These are phyloP conservation scores for Graphiopsis chlorocephala DNA, from an alignment of 2,329 filamentous ascomycete genomes.

Conservation along the genomic window DNA sequence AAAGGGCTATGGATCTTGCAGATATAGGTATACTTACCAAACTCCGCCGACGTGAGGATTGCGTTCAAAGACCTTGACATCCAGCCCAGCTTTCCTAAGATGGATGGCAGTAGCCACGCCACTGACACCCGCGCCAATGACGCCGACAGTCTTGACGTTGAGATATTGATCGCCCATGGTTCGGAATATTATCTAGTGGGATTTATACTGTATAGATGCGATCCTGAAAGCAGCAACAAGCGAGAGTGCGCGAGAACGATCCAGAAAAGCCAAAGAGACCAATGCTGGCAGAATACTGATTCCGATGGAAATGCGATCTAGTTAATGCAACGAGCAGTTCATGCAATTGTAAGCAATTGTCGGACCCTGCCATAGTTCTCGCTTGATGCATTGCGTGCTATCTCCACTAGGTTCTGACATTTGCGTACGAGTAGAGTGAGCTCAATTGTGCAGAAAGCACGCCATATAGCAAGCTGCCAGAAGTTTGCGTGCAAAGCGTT, in stretches of 20 bases:
- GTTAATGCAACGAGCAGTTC: neutral
- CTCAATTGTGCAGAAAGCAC: neutral
- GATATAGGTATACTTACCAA: slow-evolving; percentile 43
- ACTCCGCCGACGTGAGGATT: slow-evolving; percentile 53
- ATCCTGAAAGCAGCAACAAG: neutral
- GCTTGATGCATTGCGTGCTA: neutral
- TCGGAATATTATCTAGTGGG: neutral
- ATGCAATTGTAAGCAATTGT: neutral
- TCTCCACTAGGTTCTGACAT: neutral
- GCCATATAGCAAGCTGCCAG: neutral
- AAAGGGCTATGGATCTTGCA: neutral
- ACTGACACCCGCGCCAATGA: slow-evolving; percentile 54
- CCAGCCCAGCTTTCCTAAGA: slow-evolving; percentile 44
- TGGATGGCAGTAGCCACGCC: slow-evolving; percentile 49
- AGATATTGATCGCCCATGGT: neutral
- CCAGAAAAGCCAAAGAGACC: neutral
- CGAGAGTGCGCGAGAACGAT: neutral
- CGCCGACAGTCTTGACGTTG: slow-evolving; percentile 35
- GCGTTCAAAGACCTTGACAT: slow-evolving; percentile 56
- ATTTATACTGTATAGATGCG: neutral
- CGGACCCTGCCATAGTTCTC: neutral
- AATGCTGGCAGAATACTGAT: neutral
- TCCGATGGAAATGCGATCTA: neutral
- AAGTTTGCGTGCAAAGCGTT: neutral
- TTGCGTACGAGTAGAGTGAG: neutral